Percentiles rank a stretch among this genome's conserved stretches.
Conservation (phyloP, 2,329 filamentous ascomycete genomes). For the Cladosporium cucumerinum region DNA sequence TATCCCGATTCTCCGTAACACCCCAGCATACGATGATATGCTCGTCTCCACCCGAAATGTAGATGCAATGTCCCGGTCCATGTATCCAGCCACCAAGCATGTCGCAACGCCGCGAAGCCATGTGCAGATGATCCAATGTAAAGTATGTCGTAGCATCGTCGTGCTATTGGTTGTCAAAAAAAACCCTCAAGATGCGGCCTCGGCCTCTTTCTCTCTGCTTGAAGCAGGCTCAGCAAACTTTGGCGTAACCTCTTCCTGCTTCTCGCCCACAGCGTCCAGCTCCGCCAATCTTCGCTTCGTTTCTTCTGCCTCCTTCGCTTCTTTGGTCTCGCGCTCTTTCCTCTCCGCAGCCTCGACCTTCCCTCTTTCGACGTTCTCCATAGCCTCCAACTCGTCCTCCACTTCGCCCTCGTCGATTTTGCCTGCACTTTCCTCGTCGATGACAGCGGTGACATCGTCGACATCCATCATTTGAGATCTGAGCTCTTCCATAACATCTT, state of each 20-base stretch:
- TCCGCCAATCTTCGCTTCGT: constrained; percentile 37
- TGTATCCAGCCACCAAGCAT: not conserved
- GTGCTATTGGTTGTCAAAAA: not conserved
- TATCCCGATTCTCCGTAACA: not conserved
- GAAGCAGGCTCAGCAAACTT: not conserved
- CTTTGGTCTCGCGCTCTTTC: constrained; percentile 49
- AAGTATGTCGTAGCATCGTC: not conserved
- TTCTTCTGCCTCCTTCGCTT: constrained; percentile 48
- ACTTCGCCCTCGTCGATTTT: constrained; percentile 76
- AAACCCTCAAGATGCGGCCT: not conserved
- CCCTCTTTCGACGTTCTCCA: constrained; percentile 66
- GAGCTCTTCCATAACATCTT: constrained; percentile 70
- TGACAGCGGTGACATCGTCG: constrained; percentile 76
- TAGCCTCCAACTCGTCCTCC: constrained; percentile 77
- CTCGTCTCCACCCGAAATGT: not conserved
- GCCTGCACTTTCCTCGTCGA: constrained; percentile 57
- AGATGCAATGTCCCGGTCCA: not conserved
- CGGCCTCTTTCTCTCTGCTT: constrained; percentile 6
- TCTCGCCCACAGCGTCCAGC: constrained; percentile 23
- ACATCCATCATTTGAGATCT: constrained; percentile 74
- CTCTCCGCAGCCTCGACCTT: constrained; percentile 72
- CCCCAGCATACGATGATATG: not conserved
- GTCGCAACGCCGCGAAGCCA: not conserved
- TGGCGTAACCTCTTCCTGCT: not conserved
- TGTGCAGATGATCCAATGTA: not conserved